These are phyloP conservation scores for Nepenthes mirabilis DNA, from an alignment of 148 eudicot genomes.

Conservation along the genomic window DNA sequence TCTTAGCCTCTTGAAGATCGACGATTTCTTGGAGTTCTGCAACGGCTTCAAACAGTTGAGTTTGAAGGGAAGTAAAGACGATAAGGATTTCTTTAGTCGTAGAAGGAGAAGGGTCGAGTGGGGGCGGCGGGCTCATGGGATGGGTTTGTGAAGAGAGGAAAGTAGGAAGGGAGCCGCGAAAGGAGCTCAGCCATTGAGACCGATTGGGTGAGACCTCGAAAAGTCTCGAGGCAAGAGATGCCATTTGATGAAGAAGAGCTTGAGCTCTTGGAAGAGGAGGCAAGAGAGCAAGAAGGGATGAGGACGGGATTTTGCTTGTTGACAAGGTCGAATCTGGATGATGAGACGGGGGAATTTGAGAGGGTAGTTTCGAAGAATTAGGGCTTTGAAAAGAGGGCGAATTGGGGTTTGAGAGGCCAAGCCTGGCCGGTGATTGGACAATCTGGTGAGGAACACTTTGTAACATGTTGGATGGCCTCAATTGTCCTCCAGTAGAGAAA, in stretches of 20 bases:
- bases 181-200: slow-evolving; percentile 66
- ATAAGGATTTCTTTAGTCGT: slow-evolving; percentile 56
- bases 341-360: slow-evolving; percentile 47
- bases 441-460: slow-evolving; percentile 36
- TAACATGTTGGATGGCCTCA: slow-evolving; percentile 10
- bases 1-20: slow-evolving; percentile 75
- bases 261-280: slow-evolving; percentile 87
- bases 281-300: slow-evolving; percentile 69
- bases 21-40: slow-evolving; percentile 90
- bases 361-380: slow-evolving; percentile 41
- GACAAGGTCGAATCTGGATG: slow-evolving; percentile 28
- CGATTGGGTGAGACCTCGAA: slow-evolving; percentile 86
- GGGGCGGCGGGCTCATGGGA: slow-evolving; percentile 18
- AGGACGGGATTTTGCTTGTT: slow-evolving; percentile 33
- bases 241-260: slow-evolving; percentile 71
- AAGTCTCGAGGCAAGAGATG: slow-evolving; percentile 57
- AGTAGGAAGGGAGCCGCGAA: slow-evolving; percentile 75
- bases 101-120: slow-evolving; percentile 47
- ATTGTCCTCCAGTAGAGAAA: too few relatives aligned
- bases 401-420: slow-evolving; percentile 81
- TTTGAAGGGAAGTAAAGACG: slow-evolving; percentile 62
- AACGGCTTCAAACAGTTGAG: slow-evolving; percentile 81
- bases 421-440: slow-evolving; percentile 79
- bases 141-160: slow-evolving; percentile 51
- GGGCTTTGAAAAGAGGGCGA: slow-evolving; percentile 77